Evolutionary conservation across 1,284 basidiomycete genomes (phyloP).

Genomic region (Sporisorium iseilematis-ciliati): DNA sequence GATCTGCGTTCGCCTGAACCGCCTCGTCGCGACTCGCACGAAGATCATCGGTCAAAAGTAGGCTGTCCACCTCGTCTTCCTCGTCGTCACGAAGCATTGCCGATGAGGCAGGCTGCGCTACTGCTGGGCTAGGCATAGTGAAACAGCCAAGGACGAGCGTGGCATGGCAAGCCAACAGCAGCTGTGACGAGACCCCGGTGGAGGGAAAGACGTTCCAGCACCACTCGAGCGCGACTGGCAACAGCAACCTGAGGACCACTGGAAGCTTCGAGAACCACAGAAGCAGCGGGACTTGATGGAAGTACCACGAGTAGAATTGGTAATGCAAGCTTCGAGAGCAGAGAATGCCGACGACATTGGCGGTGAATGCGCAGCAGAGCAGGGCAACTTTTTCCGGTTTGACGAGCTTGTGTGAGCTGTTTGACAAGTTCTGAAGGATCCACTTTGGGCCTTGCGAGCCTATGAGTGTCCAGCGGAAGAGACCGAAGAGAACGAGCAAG

Average conservation of each 20-base stretch:
- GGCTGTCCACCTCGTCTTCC: constrained; percentile 33
- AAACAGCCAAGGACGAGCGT: constrained; percentile 46
- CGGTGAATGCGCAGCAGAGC: constrained; percentile 75
- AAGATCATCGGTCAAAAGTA: constrained; percentile 17
- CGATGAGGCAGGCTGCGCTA: background rate
- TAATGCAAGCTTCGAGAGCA: constrained; percentile 97
- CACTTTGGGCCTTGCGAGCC: constrained; percentile 76
- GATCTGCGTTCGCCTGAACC: background rate
- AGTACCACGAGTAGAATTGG: constrained; percentile 99
- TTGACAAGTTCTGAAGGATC: constrained; percentile 47
- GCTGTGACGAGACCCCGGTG: constrained; percentile 44
- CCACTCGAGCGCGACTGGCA: constrained; percentile 47
- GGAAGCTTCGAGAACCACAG: constrained; percentile 74
- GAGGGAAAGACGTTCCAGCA: constrained; percentile 64
- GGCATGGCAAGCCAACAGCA: constrained; percentile 47
- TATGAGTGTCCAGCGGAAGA: constrained; percentile 78
- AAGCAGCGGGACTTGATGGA: constrained; percentile 89
- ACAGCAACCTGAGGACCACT: constrained; percentile 21
- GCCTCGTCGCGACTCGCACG: constrained; percentile 3
- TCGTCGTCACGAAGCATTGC: background rate
- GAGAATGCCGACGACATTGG: constrained; percentile 89
- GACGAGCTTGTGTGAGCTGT: constrained; percentile 2
- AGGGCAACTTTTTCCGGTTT: constrained; percentile 10
- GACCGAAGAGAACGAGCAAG: constrained; percentile 78
- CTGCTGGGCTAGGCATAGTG: constrained; percentile 17